phyloP scores from a whole-genome alignment of 2,329 filamentous ascomycete genomes.

The Helotiales sp. region DNA sequence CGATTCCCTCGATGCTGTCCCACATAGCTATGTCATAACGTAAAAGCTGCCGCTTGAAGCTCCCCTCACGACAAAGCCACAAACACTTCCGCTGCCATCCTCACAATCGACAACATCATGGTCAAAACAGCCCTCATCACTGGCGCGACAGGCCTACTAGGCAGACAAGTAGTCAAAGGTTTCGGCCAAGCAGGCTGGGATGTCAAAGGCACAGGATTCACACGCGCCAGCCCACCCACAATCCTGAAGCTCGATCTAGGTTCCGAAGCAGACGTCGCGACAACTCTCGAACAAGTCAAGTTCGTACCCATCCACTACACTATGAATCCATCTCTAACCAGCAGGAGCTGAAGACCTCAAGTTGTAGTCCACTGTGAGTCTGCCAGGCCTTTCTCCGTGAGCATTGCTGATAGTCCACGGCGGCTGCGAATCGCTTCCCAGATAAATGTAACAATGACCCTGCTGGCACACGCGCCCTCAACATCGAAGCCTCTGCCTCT shows the following conservation, averaged over 20 bases:
- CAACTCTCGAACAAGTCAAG: constrained; percentile 59
- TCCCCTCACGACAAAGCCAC: no score
- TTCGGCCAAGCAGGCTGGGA: constrained; percentile 72
- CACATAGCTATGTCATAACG: not conserved
- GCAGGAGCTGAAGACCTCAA: constrained; percentile 60
- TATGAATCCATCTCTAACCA: constrained; percentile 26
- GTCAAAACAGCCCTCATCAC: constrained; percentile 72
- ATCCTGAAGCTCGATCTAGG: constrained; percentile 54
- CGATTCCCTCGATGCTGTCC: not conserved
- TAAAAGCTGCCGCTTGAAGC: not conserved
- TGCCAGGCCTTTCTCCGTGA: not conserved
- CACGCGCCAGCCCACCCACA: constrained; percentile 71
- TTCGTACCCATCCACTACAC: constrained; percentile 45
- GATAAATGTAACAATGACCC: constrained; percentile 85
- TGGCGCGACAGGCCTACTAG: constrained; percentile 83
- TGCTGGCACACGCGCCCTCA: constrained; percentile 72
- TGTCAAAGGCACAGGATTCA: constrained; percentile 76
- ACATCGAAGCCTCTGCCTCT: constrained; percentile 70
- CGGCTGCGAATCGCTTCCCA: constrained; percentile 85
- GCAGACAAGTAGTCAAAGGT: constrained; percentile 74
- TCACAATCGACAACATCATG: constrained; percentile 32
- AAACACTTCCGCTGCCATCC: constrained; percentile 58
- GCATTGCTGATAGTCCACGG: constrained; percentile 48
- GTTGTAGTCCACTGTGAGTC: constrained; percentile 80
- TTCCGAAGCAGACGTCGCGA: constrained; percentile 51